Evolutionary conservation across 2,329 filamentous ascomycete genomes (phyloP), one percentile per base, ranked within the genome.

Genomic region (Chaetoscypha palmicola): DNA sequence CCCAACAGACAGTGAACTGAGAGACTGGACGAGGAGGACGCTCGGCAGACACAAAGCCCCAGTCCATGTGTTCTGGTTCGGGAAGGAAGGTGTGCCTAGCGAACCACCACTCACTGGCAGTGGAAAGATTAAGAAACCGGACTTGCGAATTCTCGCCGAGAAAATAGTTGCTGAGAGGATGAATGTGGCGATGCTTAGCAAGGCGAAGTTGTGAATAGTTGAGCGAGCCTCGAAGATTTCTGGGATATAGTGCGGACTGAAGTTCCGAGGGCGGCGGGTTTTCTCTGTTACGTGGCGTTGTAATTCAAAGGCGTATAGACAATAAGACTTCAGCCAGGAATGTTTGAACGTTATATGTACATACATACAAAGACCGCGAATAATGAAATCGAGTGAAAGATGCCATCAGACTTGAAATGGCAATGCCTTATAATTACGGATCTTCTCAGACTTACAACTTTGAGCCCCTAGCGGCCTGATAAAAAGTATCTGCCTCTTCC

Each of bases 11-110:
- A 68, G 72, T 4, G 74, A 81, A 49, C 60, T 85, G n/a, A 68
- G 73, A 12, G 69, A 73, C 33, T 85, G 80, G 80, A 78, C 79
- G 1, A 70, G 76, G 39, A 66, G 74, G 52, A 72, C 69, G 26
- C 69, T 86, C 5, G 81, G 80, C 1, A 68, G 73, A 28, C 81
- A 85, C 59, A 86, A 86, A 65, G 79, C 81, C 3, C 85, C 86
- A 0, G 68, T 76, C 7, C 75, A 88, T 61, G 62, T 90, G n/a
- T 89, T 89, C 59, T 87, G 84, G 74, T 71, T 90, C 20, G 86
- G 85, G 0, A 67, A 76, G 51, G 72, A 72, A 35, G 74, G 72
- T 9, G 70, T 81, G 4, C 72, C 77, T 1, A 54, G 55, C 1
- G 65, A 68, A 1, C 69, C 83, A 23, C 81, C 81, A 8, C 66